Evolutionary conservation across 257 asterid species (phyloP), one percentile per base, ranked within the genome.

Genomic region (Paraleonurus japonicus): DNA sequence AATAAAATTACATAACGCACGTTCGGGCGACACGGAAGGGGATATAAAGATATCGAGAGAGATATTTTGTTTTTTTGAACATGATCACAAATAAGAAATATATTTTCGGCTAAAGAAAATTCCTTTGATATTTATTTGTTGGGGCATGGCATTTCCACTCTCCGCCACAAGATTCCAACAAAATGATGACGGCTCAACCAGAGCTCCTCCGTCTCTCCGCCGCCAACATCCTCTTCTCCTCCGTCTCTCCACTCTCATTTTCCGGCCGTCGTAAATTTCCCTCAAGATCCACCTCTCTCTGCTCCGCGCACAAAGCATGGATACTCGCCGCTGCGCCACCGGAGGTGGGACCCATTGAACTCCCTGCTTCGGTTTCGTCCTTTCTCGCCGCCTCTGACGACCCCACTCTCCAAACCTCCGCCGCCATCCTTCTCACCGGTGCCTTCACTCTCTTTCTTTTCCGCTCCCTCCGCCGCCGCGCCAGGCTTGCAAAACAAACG

Each of bases 401-500:
- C 67, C 79, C 88, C 1, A 69, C 85, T 6, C 85, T 92, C 72
- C 98, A 86, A 51, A 82, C 86, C n/a, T 89, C 98, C 75, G 80
- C 95, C 69, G 84, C 94, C 83, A 77, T 89, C 27, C 89, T 90
- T 66, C 95, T 93, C 88, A 90, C 98, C 43, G 95, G 88, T 4
- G 87, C 95, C 78, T 78, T 90, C 69, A 39, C 88, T 32, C 80
- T 89, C 55, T 86, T 87, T 33, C 95, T 93, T 77, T 90, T 93
- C 75, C 86, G 95, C 69, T 76, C 96, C 20, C 81, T 93, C 79
- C 91, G 96, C 75, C 92, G 95, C 81, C 89, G 98, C 5, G 95
- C 94, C 51, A 85, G 84, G 70, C 94, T 95, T 12, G 94, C 95
- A 26, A 90, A 81, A 75, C 87, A 89, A 72, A 73, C 73, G 22